Evolutionary conservation across 2,329 filamentous ascomycete genomes (phyloP).

Genomic region (Aspergillus ochraceus): DNA sequence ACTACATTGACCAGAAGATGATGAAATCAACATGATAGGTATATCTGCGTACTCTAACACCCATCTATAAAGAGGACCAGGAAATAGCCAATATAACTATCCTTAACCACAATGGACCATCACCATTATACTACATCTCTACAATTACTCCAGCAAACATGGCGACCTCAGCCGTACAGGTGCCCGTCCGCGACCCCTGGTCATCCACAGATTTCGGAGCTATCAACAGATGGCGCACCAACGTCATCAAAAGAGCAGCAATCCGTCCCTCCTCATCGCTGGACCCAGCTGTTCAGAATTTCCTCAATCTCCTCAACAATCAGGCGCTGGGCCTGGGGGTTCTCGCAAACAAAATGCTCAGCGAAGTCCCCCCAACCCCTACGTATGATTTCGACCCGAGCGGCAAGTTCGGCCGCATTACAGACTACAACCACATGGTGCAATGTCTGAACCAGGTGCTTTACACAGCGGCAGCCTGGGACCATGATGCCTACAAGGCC

Average conservation of each 20-base stretch:
- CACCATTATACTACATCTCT: no score
- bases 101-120: no score
- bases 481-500: not conserved
- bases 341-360: not conserved
- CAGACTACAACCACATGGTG: not conserved
- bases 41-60: not conserved
- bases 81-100: no score
- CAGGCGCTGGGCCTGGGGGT: not conserved
- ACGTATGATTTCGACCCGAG: not conserved
- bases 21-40: not conserved
- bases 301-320: not conserved
- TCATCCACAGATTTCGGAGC: not conserved
- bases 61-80: not conserved
- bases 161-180: not conserved
- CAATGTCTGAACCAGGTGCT: not conserved
- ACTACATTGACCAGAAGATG: not conserved
- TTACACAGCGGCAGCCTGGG: conserved; percentile 2
- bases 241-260: not conserved
- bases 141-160: not conserved
- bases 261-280: not conserved
- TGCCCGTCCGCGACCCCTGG: not conserved
- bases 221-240: not conserved
- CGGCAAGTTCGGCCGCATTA: not conserved
- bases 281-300: not conserved
- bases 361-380: not conserved